phyloP scores from a whole-genome alignment of 1,284 basidiomycete species.

The Ustilago xerochloae region DNA sequence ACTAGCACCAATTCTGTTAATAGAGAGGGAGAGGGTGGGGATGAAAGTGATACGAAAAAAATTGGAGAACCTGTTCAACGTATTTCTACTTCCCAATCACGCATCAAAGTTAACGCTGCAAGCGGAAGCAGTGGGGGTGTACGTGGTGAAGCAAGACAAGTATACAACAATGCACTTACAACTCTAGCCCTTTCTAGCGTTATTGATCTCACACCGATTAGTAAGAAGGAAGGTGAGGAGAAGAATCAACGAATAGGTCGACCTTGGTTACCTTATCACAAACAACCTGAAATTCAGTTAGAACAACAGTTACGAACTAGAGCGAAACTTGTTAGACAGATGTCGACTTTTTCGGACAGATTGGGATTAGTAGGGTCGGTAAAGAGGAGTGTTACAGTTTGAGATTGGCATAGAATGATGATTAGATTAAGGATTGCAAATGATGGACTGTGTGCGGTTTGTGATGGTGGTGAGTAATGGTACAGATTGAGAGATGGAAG shows the following conservation, averaged over 20 bases:
- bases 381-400: slow-evolving; percentile 8
- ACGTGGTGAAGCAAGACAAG: slow-evolving; percentile 13
- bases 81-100: neutral
- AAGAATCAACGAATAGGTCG: slow-evolving; percentile 1
- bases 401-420: neutral
- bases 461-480: neutral
- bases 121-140: neutral
- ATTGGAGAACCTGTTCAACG: slow-evolving; percentile 34
- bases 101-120: neutral
- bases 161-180: slow-evolving; percentile 19
- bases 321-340: slow-evolving; percentile 11
- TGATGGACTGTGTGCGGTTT: neutral
- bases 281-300: slow-evolving; percentile 33
- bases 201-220: slow-evolving; percentile 47
- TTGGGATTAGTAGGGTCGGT: neutral
- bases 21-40: slow-evolving; percentile 4
- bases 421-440: slow-evolving; percentile 1
- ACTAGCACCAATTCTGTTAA: too few species aligned
- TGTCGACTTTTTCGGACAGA: slow-evolving; percentile 16
- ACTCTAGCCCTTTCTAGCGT: slow-evolving; percentile 49
- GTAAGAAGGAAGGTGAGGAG: neutral
- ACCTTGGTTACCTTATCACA: slow-evolving; percentile 42
- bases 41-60: slow-evolving; percentile 39
- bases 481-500: slow-evolving; percentile 1
- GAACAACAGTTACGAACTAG: slow-evolving; percentile 20